Evolutionary conservation across 352 stramenopile species (phyloP).

Genomic region (Globisporangium abappressorium): DNA sequence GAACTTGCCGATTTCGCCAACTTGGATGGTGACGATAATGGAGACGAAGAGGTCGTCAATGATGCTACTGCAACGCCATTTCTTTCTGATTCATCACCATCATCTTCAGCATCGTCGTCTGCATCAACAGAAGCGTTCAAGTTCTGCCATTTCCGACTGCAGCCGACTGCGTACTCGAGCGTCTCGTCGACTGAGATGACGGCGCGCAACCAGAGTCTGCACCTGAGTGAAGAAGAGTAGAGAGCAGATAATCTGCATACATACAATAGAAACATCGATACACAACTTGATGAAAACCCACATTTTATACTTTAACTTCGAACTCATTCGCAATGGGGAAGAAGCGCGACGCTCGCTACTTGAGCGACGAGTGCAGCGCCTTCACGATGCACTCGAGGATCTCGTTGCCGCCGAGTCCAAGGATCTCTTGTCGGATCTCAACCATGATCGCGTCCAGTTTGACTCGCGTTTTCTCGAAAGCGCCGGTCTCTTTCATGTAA

Average conservation of each 20-base stretch:
- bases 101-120: too few species aligned
- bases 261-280: background rate
- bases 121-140: background rate
- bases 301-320: background rate
- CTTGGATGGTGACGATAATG: slow-evolving; percentile 8
- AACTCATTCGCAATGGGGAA: background rate
- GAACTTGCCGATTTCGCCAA: slow-evolving; percentile 9
- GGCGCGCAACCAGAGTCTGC: slow-evolving; percentile 13
- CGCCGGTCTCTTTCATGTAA: slow-evolving; percentile 71
- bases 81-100: background rate
- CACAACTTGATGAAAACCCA: background rate
- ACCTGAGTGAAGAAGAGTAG: slow-evolving; percentile 27
- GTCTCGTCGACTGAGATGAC: slow-evolving; percentile 30
- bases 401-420: slow-evolving; percentile 49
- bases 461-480: slow-evolving; percentile 47
- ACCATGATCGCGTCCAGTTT: slow-evolving; percentile 53
- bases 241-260: background rate
- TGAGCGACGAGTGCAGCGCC: slow-evolving; percentile 51
- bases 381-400: slow-evolving; percentile 58
- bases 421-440: slow-evolving; percentile 49
- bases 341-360: slow-evolving; percentile 16
- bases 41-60: background rate
- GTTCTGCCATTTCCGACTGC: slow-evolving; percentile 39
- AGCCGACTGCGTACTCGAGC: slow-evolving; percentile 23
- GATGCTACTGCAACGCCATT: background rate